Conservation (phyloP, 2,329 filamentous ascomycete genomes). For the Trichophyton mentagrophytes region DNA sequence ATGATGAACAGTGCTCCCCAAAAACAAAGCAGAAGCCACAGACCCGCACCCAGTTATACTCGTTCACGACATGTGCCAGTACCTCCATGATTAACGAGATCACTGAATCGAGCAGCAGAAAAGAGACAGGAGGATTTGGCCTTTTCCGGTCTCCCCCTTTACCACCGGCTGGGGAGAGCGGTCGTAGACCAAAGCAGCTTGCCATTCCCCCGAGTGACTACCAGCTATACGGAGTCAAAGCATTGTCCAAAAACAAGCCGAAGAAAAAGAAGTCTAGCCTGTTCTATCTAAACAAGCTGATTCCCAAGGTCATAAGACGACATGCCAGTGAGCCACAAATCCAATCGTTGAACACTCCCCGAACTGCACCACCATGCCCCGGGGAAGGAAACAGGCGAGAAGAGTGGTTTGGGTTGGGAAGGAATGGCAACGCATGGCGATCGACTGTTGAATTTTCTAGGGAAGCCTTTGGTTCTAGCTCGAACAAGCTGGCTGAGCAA, state of each 20-base stretch:
- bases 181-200: slow-evolving; percentile 10
- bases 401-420: not conserved
- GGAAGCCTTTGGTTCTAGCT: not conserved
- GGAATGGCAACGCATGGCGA: not conserved
- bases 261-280: not conserved
- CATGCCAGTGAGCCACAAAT: not conserved
- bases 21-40: not conserved
- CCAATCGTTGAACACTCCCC: not conserved
- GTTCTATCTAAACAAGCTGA: not conserved
- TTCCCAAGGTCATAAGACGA: not conserved
- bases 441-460: not conserved
- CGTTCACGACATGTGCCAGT: slow-evolving; percentile 5
- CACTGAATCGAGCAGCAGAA: not conserved
- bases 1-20: not conserved
- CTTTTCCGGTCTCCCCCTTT: slow-evolving; percentile 4
- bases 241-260: slow-evolving; percentile 11
- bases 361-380: not conserved
- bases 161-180: not conserved
- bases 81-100: not conserved
- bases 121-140: slow-evolving; percentile 1
- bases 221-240: slow-evolving; percentile 19
- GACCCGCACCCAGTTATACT: slow-evolving; percentile 8
- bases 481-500: not conserved
- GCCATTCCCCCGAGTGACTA: slow-evolving; percentile 20
- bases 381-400: not conserved